Evolutionary conservation across 441 rosid genomes (phyloP).

Genomic region (Pelargonium citronellum): DNA sequence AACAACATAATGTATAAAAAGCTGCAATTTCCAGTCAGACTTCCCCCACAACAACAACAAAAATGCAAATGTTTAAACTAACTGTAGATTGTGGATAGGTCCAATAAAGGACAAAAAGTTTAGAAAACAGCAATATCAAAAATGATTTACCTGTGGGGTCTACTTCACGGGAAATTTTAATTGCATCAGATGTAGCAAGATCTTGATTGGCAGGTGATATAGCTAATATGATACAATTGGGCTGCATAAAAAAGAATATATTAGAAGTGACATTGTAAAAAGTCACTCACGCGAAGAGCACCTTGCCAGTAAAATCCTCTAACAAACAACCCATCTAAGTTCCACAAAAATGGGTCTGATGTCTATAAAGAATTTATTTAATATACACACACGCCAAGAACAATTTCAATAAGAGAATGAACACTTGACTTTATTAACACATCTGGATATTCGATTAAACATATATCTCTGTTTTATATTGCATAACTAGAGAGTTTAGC

Average conservation of each 20-base stretch:
- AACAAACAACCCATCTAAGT: too few species aligned
- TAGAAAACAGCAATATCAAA: neutral
- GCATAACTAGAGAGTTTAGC: too few species aligned
- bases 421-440: too few species aligned
- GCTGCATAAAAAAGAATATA: conserved; percentile 33
- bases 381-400: too few species aligned
- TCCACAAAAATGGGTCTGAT: too few species aligned
- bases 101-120: neutral
- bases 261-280: neutral
- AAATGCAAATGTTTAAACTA: too few species aligned
- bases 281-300: neutral
- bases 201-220: conserved; percentile 99
- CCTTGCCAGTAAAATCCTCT: neutral
- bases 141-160: conserved; percentile 69
- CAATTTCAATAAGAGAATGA: neutral
- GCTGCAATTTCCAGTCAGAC: too few species aligned
- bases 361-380: neutral
- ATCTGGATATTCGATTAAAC: too few species aligned
- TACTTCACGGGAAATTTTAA: conserved; percentile 96
- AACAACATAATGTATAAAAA: neutral
- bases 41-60: too few species aligned
- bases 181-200: conserved; percentile 97
- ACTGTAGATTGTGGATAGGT: too few species aligned
- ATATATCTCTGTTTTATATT: too few species aligned
- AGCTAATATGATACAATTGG: conserved; percentile 92